Evolutionary conservation across 768 basidiomycete species (phyloP).

Genomic region (Psilocybe sp.): DNA sequence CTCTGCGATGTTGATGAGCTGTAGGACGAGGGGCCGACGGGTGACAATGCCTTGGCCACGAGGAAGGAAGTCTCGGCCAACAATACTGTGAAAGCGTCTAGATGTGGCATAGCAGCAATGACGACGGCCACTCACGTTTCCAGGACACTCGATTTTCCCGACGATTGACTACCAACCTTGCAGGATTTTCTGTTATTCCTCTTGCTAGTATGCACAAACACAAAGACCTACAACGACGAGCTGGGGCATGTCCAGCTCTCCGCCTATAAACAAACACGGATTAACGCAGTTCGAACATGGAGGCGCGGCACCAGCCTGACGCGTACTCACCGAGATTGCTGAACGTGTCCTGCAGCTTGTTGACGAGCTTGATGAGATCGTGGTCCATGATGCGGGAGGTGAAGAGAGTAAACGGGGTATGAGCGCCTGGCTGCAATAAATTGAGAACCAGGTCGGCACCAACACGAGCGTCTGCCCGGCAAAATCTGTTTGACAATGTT

Average conservation of each 20-base stretch:
- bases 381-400: constrained; percentile 66
- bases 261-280: constrained; percentile 45
- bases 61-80: constrained; percentile 89
- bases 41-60: constrained; percentile 95
- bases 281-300: constrained; percentile 8
- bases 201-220: background rate
- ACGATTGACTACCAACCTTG: constrained; percentile 94
- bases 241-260: constrained; percentile 92
- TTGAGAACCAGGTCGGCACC: background rate
- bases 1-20: constrained; percentile 88
- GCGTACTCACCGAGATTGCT: constrained; percentile 70
- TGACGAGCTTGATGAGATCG: constrained; percentile 91
- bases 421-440: constrained; percentile 5
- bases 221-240: constrained; percentile 71
- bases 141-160: constrained; percentile 93
- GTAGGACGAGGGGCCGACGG: constrained; percentile 90
- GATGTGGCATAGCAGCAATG: constrained; percentile 3
- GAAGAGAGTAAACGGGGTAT: constrained; percentile 3
- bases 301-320: constrained; percentile 5
- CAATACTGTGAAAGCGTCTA: constrained; percentile 57
- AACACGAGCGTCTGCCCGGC: constrained; percentile 9
- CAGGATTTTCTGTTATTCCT: constrained; percentile 9
- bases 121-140: constrained; percentile 70
- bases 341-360: constrained; percentile 93
- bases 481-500: constrained; percentile 17